phyloP scores from a whole-genome alignment of 768 basidiomycete genomes.

The Amanita subjunquillea region DNA sequence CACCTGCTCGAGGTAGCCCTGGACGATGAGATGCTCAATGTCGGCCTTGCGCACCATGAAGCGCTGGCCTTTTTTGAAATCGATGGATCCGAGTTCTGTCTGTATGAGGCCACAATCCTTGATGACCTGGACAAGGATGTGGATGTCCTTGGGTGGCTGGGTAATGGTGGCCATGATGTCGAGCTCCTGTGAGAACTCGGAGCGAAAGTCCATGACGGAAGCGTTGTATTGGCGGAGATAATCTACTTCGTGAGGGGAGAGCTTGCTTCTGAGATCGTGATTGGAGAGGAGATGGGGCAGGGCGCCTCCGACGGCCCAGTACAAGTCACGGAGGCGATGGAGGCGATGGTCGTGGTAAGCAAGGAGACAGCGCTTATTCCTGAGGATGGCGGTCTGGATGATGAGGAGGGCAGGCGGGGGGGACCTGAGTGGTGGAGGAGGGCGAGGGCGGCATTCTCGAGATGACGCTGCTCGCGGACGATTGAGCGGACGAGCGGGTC shows the following conservation, averaged over 20 bases:
- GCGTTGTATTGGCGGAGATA: constrained; percentile 5
- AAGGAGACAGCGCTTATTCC: constrained; percentile 93
- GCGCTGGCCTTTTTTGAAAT: constrained; percentile 83
- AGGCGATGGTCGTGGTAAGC: constrained; percentile 87
- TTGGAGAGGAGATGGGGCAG: constrained; percentile 72
- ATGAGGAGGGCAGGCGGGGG: constrained; percentile 64
- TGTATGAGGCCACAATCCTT: constrained; percentile 87
- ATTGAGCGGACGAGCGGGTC: constrained; percentile 78
- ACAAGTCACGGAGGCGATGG: constrained; percentile 76
- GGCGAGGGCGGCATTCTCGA: constrained; percentile 47
- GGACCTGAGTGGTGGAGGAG: constrained; percentile 27
- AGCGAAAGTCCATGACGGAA: constrained; percentile 72
- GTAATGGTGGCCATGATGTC: constrained; percentile 81
- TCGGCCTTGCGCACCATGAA: constrained; percentile 84
- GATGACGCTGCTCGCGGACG: constrained; percentile 84
- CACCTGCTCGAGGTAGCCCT: constrained; percentile 88
- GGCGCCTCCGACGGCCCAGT: constrained; percentile 84
- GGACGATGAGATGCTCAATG: constrained; percentile 89
- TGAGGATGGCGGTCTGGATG: constrained; percentile 79
- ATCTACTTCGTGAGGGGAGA: constrained; percentile 66
- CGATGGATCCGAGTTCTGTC: constrained; percentile 84
- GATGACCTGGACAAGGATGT: constrained; percentile 80
- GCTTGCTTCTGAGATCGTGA: constrained; percentile 56
- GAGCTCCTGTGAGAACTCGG: constrained; percentile 76
- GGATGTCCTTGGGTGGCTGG: constrained; percentile 80